Evolutionary conservation across 352 stramenopile genomes (phyloP), one percentile per base, ranked within the genome.

Genomic region (Globisporangium paddicum): DNA sequence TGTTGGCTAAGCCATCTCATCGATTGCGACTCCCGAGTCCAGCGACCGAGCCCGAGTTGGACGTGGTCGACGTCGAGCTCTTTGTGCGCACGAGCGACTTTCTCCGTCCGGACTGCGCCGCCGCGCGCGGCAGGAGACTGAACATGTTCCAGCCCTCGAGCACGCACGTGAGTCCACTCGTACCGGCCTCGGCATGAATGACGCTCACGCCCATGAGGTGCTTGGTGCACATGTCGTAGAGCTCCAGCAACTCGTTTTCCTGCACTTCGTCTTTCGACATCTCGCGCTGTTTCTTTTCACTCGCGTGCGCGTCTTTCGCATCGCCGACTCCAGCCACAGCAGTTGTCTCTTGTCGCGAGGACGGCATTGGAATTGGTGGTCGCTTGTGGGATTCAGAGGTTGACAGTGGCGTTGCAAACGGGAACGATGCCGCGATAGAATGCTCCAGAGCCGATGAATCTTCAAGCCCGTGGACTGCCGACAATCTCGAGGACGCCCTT

Each of bases 71-170:
- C 51, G 64, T 53, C 23, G 74, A 60, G 61, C 74, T 75, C 19
- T 67, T 77, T 0, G 63, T 77, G 32, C 67, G 71, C n/a, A 71
- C 52, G n/a, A 86, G 45, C 0, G 71, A 72, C 10, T 56, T 42
- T 23, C 49, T 77, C 32, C 65, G 65, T 0, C 25, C 60, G 3
- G 63, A 46, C 28, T 72, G 60, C 6, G 54, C 47, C 42, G 72
- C 66, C 11, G 68, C 60, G 18, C 72, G 77, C 1, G 82, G 79
- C 26, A 91, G 21, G 2, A 90, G 62, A 37, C 69, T 79, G 59
- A 89, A 84, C 14, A 88, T 14, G 48, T 90, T 87, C 71, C 75
- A 87, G 0, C 79, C 79, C 42, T 91, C 82, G 3, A 90, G 41
- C 9, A 77, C 55, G 19, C 81, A 76, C 3, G 72, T 75, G 21